Evolutionary conservation across 495 filamentous ascomycete species (phyloP).

Genomic region (Podospora tetraspora): DNA sequence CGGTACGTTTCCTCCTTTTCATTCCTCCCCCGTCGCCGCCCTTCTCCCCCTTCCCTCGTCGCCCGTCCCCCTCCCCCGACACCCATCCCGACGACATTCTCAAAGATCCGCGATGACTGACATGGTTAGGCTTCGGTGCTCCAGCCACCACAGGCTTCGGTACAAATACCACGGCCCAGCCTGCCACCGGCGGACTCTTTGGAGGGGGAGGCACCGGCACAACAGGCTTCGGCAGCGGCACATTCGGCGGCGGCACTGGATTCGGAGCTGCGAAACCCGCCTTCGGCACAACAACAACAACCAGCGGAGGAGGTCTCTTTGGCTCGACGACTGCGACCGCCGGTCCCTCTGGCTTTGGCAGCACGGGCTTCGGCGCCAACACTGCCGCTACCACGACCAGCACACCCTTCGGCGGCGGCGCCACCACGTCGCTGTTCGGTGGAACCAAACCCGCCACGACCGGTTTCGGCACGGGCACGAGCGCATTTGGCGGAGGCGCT

Average conservation of each 20-base stretch:
- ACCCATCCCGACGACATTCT: background rate
- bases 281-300: conserved; percentile 33
- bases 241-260: conserved; percentile 36
- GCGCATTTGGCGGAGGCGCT: conserved; percentile 33
- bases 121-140: conserved; percentile 44
- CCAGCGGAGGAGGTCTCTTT: conserved; percentile 39
- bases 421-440: conserved; percentile 45
- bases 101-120: conserved; percentile 9
- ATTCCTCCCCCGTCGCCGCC: conserved; percentile 17
- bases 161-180: conserved; percentile 28
- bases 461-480: conserved; percentile 29
- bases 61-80: background rate
- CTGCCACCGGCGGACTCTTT: conserved; percentile 7
- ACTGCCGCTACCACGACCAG: conserved; percentile 37
- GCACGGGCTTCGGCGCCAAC: conserved; percentile 41
- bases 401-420: conserved; percentile 42
- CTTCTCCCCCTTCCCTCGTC: background rate
- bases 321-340: conserved; percentile 35
- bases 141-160: conserved; percentile 14
- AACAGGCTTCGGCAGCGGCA: conserved; percentile 44
- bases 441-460: conserved; percentile 33
- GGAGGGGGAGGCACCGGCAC: conserved; percentile 31
- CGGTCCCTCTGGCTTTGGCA: conserved; percentile 36
- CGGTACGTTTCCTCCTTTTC: conserved; percentile 34
- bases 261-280: conserved; percentile 32